Base-by-base conservation (phyloP, 2,329 filamentous ascomycete species). In the Magnaporthales sp. region DNA sequence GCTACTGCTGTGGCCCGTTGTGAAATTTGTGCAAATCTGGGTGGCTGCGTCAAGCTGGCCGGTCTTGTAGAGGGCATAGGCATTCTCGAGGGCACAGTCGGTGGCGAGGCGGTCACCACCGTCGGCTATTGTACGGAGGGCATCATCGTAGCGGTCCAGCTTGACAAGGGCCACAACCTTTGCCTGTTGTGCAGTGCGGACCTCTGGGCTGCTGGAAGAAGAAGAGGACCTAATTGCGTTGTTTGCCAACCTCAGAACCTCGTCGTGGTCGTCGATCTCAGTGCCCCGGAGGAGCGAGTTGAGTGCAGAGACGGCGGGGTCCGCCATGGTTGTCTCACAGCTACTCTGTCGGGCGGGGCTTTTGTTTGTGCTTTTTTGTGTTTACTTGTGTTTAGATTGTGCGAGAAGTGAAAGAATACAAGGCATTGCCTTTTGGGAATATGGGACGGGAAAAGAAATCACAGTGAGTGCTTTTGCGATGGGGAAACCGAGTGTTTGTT, bases 31-130 rank as follows among this genome's bases (percentile, higher is more conserved):
- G 22, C 84, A 73, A 19, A 79, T 69, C 2, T 74, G 76, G 29
- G 84, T 82, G 24, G 91, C 91, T 67, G 89, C 88, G 24, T 83
- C 80, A 1, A 92, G 83, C 70, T 87, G 83, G 27, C 91, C 90
- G 0, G 86, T 84, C 80, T 93, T 95, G 79, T 95, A 96, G 24
- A 93, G 83, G n/a, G 90, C 89, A 79, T 96, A 96, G 2, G 90
- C 86, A 74, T 89, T 89, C 76, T 93, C 91, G 60, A 93, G 81
- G 19, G 78, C 73, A 70, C 89, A 91, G 67, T 78, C 78, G 54
- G 84, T 79, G 74, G 88, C 85, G 67, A 93, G 78, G 69, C 79
- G 80, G 67, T 84, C 80, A 63, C 87, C 87, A 22, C 82, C 87
- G 46, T 88, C 85, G 68, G 88, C 84, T 68, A 94, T 84, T 66